Base-by-base conservation (phyloP, 2,329 filamentous ascomycete genomes). In the Aspergillus thermomutatus region DNA sequence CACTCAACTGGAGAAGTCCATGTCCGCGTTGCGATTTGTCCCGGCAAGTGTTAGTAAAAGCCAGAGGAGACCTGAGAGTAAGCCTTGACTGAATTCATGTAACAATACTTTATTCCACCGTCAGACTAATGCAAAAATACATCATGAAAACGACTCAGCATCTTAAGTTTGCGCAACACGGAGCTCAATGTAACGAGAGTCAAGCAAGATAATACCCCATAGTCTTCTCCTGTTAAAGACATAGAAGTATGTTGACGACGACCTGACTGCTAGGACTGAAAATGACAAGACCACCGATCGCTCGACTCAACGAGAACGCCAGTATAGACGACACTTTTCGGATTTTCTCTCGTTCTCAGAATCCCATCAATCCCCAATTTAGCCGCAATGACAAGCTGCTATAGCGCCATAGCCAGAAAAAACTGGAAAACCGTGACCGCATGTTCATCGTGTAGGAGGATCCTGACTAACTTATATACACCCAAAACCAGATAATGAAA, bases 11-110 rank as follows among this genome's bases (percentile, higher is more conserved):
- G 73, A 72, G 49, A 68, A 65, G 49, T 78, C 77, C 19, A 75
- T 79, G 75, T 76, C 77, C 41, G 74, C 76, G 3, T 61, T 79
- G 43, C 71, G 66, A 23, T 79, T 79, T 65, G 73, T 79, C 50
- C 77, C 77, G 19, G 60, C 66, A 3, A 79, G 76, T 58, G 75
- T 79, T 28, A 65, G 64, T 41, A 69, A 63, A 52, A 71, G 67
- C 48, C 63, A 68, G 25, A 58, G 60, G 9, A 70, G 59, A 55
- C 55, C 58, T 50, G 56, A 56, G 21, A 61, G 53, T 23, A 58
- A 55, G 26, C 10, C 55, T 23, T 68, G 41, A 63, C 19, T 54
- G 48, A 57, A 56, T 51, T 59, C 31, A 37, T 37, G 31, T 37
- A 37, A 37, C 14, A 23, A 46, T 23, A 25, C 10, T 23, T 23